These are phyloP conservation scores for Mycena capillaripes DNA, from an alignment of 768 basidiomycete genomes.

Conservation along the genomic window DNA sequence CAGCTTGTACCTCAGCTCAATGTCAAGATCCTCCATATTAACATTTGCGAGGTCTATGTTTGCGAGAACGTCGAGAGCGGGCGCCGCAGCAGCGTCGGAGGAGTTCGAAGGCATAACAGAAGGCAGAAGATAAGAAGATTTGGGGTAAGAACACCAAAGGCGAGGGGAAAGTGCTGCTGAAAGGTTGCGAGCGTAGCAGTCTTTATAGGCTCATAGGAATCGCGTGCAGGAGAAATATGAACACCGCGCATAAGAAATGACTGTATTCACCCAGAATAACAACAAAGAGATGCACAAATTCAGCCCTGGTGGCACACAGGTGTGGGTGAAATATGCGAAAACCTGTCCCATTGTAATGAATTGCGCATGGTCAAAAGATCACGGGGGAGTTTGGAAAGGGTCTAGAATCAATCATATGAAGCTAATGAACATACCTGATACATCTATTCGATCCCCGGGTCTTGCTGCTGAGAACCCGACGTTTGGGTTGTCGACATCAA, in stretches of 20 bases:
- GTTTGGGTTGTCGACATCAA: background rate
- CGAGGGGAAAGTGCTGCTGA: background rate
- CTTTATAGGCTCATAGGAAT: background rate
- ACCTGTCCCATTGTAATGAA: background rate
- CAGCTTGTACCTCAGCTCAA: background rate
- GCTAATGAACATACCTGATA: background rate
- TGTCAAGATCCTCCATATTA: background rate
- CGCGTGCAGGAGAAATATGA: background rate
- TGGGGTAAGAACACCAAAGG: too few relatives aligned
- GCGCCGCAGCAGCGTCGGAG: background rate
- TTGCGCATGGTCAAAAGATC: background rate
- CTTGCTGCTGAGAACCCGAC: conserved; percentile 8
- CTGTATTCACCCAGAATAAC: background rate
- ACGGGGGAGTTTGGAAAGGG: background rate
- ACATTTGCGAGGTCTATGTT: background rate
- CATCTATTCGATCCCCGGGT: background rate
- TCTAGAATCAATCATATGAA: conserved; percentile 12
- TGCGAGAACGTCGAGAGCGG: too few relatives aligned
- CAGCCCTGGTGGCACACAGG: background rate
- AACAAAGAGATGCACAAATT: background rate
- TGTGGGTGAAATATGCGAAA: background rate
- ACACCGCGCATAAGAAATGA: background rate
- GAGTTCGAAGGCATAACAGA: background rate
- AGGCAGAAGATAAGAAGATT: background rate
- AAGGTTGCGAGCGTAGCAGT: background rate